phyloP scores from a whole-genome alignment of 805 yeast genomes.

The Dipodascopsis tothii region DNA sequence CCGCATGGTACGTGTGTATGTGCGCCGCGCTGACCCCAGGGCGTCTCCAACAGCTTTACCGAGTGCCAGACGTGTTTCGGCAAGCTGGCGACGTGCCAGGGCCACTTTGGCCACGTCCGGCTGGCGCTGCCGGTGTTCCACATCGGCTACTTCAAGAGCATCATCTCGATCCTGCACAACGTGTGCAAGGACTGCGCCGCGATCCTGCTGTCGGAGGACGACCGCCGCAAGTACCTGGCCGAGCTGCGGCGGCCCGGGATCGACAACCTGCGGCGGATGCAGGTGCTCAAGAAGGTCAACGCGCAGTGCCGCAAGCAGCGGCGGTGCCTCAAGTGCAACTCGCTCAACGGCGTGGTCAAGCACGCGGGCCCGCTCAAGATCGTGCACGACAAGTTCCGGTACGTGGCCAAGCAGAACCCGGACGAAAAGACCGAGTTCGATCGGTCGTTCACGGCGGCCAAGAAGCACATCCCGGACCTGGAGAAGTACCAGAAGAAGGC shows the following conservation, averaged over 20 bases:
- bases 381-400: conserved; percentile 90
- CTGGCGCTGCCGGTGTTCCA: conserved; percentile 94
- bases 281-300: conserved; percentile 65
- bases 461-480: conserved; percentile 72
- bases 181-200: conserved; percentile 86
- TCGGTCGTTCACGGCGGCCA: conserved; percentile 70
- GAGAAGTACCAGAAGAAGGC: conserved; percentile 81
- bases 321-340: conserved; percentile 78
- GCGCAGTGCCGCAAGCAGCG: conserved; percentile 96
- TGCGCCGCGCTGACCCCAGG: conserved; percentile 31
- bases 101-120: conserved; percentile 93
- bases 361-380: conserved; percentile 94
- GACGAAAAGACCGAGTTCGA: conserved; percentile 85
- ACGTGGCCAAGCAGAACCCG: conserved; percentile 84
- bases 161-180: conserved; percentile 78
- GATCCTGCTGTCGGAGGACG: conserved; percentile 62
- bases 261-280: conserved; percentile 90
- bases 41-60: conserved; percentile 76
- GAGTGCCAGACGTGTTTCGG: conserved; percentile 93
- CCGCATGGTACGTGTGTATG: conserved; percentile 46
- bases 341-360: conserved; percentile 92
- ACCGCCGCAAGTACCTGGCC: conserved; percentile 58
- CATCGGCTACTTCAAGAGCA: conserved; percentile 91
- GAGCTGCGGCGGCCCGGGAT: conserved; percentile 82
- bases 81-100: conserved; percentile 87